These are phyloP conservation scores for Cyclotella choctawhatcheeana DNA, from an alignment of 108 stramenopile species.

Conservation along the genomic window DNA sequence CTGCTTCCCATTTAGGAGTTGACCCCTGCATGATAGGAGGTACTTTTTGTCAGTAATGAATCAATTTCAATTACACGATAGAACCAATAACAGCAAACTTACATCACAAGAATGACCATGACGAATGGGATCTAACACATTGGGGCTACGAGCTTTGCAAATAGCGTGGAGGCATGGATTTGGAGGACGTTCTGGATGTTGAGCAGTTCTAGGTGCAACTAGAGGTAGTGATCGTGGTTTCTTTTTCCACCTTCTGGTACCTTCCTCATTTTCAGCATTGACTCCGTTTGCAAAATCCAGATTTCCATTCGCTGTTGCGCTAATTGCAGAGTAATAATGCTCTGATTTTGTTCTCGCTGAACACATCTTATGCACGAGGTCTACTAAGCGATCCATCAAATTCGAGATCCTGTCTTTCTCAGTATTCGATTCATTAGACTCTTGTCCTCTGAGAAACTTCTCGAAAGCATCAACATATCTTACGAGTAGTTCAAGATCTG, in stretches of 20 bases:
- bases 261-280: constrained; percentile 27
- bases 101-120: constrained; percentile 71
- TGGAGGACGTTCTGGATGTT: constrained; percentile 39
- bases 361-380: constrained; percentile 45
- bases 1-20: constrained; percentile 67
- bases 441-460: constrained; percentile 31
- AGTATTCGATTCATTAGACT: constrained; percentile 17
- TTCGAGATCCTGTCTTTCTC: constrained; percentile 40
- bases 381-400: constrained; percentile 41
- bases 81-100: constrained; percentile 12
- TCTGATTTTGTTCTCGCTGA: constrained; percentile 46
- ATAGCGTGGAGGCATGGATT: constrained; percentile 45
- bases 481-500: constrained; percentile 20
- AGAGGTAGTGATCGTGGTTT: constrained; percentile 60
- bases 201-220: constrained; percentile 47
- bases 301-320: constrained; percentile 63
- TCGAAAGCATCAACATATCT: constrained; percentile 28
- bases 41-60: not conserved
- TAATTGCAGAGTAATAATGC: constrained; percentile 63
- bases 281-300: constrained; percentile 61
- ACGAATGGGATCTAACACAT: constrained; percentile 40
- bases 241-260: constrained; percentile 36
- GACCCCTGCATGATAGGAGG: constrained; percentile 8
- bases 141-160: constrained; percentile 39
- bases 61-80: not conserved